Percentiles rank a stretch among this genome's conserved stretches.
Conservation (phyloP, 140 eudicot species). For the Bidens hawaiensis region DNA sequence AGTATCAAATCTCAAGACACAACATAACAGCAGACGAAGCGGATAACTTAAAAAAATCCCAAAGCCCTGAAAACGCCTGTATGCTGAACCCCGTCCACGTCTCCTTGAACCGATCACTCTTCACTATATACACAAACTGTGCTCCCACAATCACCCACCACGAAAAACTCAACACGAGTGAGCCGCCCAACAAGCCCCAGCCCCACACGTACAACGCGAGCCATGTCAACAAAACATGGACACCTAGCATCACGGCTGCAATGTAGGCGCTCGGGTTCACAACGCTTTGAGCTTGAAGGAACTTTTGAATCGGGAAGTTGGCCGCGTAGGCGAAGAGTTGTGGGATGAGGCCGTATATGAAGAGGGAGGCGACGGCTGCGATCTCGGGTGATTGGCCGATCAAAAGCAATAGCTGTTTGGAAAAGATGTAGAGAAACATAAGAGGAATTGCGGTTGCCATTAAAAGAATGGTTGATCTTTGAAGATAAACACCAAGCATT, state of each 20-base stretch:
- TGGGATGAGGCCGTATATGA: conserved; percentile 30
- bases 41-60: conserved; percentile 17
- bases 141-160: conserved; percentile 29
- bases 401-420: conserved; percentile 10
- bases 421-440: conserved; percentile 16
- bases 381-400: conserved; percentile 18
- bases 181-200: conserved; percentile 20
- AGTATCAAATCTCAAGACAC: conserved; percentile 33
- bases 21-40: conserved; percentile 27
- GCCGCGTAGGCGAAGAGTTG: conserved; percentile 26
- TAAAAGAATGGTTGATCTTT: conserved; percentile 25
- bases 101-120: conserved; percentile 8
- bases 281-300: conserved; percentile 28
- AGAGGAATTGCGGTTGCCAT: conserved; percentile 7
- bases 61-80: conserved; percentile 27
- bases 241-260: conserved; percentile 12
- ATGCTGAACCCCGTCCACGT: conserved; percentile 28
- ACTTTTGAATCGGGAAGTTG: conserved; percentile 25
- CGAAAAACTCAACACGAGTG: conserved; percentile 25
- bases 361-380: conserved; percentile 15
- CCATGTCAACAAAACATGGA: conserved; percentile 15
- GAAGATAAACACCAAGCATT: conserved; percentile 31
- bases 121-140: conserved; percentile 21
- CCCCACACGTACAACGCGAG: not conserved
- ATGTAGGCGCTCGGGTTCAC: conserved; percentile 26